Base-by-base conservation (phyloP, 805 yeast genomes). In the Metschnikowia peoriensis region DNA sequence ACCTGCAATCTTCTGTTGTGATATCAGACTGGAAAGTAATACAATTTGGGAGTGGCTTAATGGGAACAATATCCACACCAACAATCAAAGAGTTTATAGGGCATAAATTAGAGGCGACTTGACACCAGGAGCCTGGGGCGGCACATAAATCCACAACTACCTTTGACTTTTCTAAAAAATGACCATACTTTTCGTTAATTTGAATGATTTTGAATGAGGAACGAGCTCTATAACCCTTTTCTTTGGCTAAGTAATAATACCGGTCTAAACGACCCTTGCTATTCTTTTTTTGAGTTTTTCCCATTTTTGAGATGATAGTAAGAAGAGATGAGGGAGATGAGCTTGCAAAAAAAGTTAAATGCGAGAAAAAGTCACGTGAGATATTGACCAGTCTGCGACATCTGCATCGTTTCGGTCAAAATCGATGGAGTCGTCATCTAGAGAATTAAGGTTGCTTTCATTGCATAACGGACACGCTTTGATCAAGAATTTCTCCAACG, bases 61-160 rank as follows among this genome's bases (percentile, higher is more conserved):
- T 94, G 15, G 97, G 97, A 35, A 92, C 98, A 64, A 94, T 86
- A 81, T 94, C 99, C n/a, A 94, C 99, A 71, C 99, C 99, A 50
- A 94, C 90, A 64, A 94, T 94, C 60, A 94, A 79, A 0, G 97
- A 89, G 70, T 91, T 90, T 1, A 91, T 78, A 1, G 99, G 98
- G 73, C 98, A 91, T 49, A 90, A 71, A 55, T 91, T 88, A 1
- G 96, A 84, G 0, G 99, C 99, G 42, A 94, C 98, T 75, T 94
- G 99, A 80, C 99, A 94, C 99, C 99, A 94, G 4, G 97, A 90
- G 52, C 99, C 99, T 41, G 98, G 98, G 10, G 99, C 99, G 49
- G 98, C 98, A 85, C 99, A 94, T 62, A 94, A 78, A 80, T 94
- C 99, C 48, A 94, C 89, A 42, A 94, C 97, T 41, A 94, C 98